phyloP scores from a whole-genome alignment of 23 red algal species.

The Gracilaria caudata region DNA sequence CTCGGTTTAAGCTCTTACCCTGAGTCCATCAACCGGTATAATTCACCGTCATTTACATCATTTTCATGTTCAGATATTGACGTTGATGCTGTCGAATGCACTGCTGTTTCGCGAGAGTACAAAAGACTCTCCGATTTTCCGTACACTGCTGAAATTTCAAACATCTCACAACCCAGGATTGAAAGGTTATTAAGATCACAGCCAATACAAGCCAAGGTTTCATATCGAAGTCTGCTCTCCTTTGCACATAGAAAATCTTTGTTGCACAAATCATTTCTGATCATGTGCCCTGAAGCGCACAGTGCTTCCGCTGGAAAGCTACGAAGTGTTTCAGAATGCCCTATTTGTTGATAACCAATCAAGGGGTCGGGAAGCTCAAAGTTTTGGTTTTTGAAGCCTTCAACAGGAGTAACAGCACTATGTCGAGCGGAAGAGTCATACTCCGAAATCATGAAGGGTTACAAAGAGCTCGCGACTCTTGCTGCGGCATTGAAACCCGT shows the following conservation, averaged over 20 bases:
- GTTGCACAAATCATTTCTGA: background rate
- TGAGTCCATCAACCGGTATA: too few relatives aligned
- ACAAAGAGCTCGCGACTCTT: background rate
- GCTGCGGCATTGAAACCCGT: too few relatives aligned
- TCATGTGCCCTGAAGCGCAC: background rate
- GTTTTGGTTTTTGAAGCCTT: slow-evolving; percentile 25
- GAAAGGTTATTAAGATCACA: background rate
- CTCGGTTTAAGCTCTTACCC: too few relatives aligned
- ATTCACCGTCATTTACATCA: too few relatives aligned
- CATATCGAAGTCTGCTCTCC: background rate
- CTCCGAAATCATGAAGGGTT: background rate
- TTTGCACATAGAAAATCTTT: background rate
- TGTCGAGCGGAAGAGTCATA: slow-evolving; percentile 1
- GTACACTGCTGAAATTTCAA: background rate
- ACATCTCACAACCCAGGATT: background rate
- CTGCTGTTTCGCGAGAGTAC: too few relatives aligned
- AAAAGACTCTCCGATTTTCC: background rate
- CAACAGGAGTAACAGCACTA: background rate
- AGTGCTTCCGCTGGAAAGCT: background rate
- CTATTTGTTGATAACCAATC: background rate
- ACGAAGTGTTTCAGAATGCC: background rate
- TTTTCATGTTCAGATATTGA: too few relatives aligned
- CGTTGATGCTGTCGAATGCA: too few relatives aligned
- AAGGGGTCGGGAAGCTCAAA: background rate
- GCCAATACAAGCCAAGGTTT: background rate